These are phyloP conservation scores for Russula foetens DNA, from an alignment of 768 basidiomycete species.

Conservation along the genomic window DNA sequence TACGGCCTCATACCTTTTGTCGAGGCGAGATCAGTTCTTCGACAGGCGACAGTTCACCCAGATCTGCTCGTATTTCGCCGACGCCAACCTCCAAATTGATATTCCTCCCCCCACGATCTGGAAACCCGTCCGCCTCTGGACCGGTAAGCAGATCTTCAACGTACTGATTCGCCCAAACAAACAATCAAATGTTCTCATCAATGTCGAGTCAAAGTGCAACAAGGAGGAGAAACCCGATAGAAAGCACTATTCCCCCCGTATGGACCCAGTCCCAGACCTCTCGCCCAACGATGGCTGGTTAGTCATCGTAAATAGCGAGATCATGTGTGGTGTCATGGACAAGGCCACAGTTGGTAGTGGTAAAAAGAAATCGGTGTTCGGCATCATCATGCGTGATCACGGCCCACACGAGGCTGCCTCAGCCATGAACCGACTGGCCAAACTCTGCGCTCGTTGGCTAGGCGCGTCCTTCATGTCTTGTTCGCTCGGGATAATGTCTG, in stretches of 20 bases:
- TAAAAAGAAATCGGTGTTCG: conserved; percentile 99
- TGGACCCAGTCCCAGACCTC: conserved; percentile 68
- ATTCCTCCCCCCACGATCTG: conserved; percentile 91
- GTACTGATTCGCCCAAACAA: conserved; percentile 94
- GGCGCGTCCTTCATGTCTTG: conserved; percentile 37
- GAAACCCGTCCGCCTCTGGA: conserved; percentile 93
- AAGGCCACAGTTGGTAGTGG: conserved; percentile 96
- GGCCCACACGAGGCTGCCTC: conserved; percentile 89
- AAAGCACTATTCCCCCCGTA: conserved; percentile 49
- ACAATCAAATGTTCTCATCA: conserved; percentile 73
- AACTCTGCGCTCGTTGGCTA: conserved; percentile 90
- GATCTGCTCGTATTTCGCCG: conserved; percentile 89
- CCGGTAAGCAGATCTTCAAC: conserved; percentile 98
- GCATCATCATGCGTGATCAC: conserved; percentile 95
- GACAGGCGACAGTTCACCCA: conserved; percentile 94
- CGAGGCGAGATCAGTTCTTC: conserved; percentile 86
- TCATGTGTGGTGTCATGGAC: conserved; percentile 99
- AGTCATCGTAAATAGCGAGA: conserved; percentile 94
- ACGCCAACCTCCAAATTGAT: conserved; percentile 88
- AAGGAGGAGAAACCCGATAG: conserved; percentile 72
- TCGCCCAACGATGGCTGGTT: conserved; percentile 97
- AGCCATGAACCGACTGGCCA: conserved; percentile 95
- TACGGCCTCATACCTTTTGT: conserved; percentile 94
- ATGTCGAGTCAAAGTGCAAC: conserved; percentile 94
- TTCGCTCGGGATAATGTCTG: neutral